These are phyloP conservation scores for Mucor indicus DNA, from an alignment of 371 early-diverging fungal species.

Conservation along the genomic window DNA sequence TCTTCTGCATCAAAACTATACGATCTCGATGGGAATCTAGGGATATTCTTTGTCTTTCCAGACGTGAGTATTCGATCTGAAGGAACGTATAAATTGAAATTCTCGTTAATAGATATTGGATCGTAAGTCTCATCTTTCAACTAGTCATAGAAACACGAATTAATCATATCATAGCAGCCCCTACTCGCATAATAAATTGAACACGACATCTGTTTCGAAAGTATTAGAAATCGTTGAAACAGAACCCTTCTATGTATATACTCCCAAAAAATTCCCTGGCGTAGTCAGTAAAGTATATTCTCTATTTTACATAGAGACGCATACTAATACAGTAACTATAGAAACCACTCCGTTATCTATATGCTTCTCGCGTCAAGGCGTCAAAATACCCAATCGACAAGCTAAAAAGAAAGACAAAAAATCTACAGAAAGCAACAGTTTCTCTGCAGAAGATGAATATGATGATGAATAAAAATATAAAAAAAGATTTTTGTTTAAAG, in stretches of 20 bases:
- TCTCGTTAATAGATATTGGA: conserved; percentile 52
- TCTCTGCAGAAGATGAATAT: background rate
- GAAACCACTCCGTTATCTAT: conserved; percentile 65
- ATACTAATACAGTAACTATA: conserved; percentile 13
- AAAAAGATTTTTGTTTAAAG: too few relatives aligned
- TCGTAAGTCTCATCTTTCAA: conserved; percentile 32
- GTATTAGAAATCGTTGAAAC: conserved; percentile 39
- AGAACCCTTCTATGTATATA: conserved; percentile 57
- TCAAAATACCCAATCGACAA: conserved; percentile 66
- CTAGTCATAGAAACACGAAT: background rate
- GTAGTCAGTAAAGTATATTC: conserved; percentile 53
- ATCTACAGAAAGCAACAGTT: background rate
- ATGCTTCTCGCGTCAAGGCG: conserved; percentile 69
- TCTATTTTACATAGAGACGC: too few relatives aligned
- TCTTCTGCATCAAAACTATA: conserved; percentile 65
- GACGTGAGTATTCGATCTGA: conserved; percentile 69
- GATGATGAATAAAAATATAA: too few relatives aligned
- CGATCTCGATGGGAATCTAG: conserved; percentile 60
- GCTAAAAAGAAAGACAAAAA: conserved; percentile 1
- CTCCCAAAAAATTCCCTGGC: conserved; percentile 67
- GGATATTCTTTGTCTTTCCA: conserved; percentile 75
- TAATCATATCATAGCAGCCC: conserved; percentile 2
- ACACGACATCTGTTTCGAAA: conserved; percentile 28
- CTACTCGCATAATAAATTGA: conserved; percentile 28
- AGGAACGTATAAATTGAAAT: conserved; percentile 63